Base-by-base conservation (phyloP, 139 green algal species). In the Ostreobium quekettii region DNA sequence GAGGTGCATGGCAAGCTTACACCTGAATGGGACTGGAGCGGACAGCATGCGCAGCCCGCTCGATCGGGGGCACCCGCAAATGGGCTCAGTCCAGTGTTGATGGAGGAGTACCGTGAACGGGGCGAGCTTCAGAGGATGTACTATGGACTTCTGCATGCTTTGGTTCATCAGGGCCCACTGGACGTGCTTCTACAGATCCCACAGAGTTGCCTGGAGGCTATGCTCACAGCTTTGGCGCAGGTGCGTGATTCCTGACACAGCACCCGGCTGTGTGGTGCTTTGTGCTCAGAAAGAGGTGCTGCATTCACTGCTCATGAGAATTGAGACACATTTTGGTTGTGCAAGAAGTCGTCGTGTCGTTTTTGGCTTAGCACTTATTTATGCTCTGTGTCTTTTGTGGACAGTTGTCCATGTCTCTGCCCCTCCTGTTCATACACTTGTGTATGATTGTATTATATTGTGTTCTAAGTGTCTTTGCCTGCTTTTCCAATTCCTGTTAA, bases 11-110 rank as follows among this genome's bases (percentile, higher is more conserved):
- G 83, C 24, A 47, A 31, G 29, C 59, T 66, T 6, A 35, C 32
- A 6, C 8, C 64, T 4, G 73, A 86, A 46, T 94, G 85, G 85
- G 89, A 94, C 78, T 95, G 89, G 89, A 85, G 68, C 11, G 88
- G 89, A 15, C 72, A 71, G 11, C 39, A 35, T 36, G 75, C 72
- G 31, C 58, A 64, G 19, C 74, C 77, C 36, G 63, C 70, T 22
- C 59, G 47, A 56, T 29, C 36, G 3, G 19, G 24, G 36, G 59
- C 5, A 33, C 3, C 28, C 26, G 33, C 49, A 15, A 24, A 59
- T 30, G 15, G 24, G 24, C 29, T 11, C 36, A 42, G 67, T 39
- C 38, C 64, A 57, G 82, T 67, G 36, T 80, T 73, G 2, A 67
- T 83, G 36, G 89, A 95, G 58, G 89, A 92, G 30, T 47, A 71